phyloP scores from a whole-genome alignment of 2,329 filamentous ascomycete genomes.

The Fonsecaea pedrosoi region DNA sequence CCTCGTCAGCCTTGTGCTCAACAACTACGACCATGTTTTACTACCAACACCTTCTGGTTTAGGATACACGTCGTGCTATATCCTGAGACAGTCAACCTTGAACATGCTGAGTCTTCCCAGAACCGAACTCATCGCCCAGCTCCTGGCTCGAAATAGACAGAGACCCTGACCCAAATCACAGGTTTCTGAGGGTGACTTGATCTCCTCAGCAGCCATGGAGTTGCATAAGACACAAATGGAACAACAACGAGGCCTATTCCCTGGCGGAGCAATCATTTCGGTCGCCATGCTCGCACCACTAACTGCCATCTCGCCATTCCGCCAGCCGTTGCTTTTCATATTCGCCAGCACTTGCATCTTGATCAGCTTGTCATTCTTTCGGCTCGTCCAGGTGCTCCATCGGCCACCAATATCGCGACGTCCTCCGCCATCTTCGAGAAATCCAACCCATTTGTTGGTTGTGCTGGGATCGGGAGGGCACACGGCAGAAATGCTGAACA shows the following conservation, averaged over 20 bases:
- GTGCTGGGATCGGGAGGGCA: constrained; percentile 93
- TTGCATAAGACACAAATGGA: not conserved
- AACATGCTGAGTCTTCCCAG: not conserved
- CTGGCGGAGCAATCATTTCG: constrained; percentile 5
- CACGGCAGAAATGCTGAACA: constrained; percentile 90
- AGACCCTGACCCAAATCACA: not conserved
- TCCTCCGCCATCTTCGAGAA: constrained; percentile 16
- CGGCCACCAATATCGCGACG: constrained; percentile 11
- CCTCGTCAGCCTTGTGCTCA: constrained; percentile 1
- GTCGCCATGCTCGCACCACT: constrained; percentile 11
- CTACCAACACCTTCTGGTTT: not conserved
- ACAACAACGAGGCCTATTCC: not conserved
- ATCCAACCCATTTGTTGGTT: constrained; percentile 70
- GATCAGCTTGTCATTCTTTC: constrained; percentile 31
- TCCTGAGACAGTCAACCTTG: not conserved
- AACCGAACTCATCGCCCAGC: not conserved
- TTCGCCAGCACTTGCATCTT: constrained; percentile 24
- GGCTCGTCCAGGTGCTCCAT: constrained; percentile 28
- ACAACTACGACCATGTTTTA: not conserved
- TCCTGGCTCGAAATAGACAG: not conserved
- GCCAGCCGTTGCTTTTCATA: constrained; percentile 19
- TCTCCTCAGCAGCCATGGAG: not conserved
- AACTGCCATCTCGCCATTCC: constrained; percentile 15
- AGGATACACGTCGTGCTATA: not conserved
- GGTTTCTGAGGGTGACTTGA: not conserved